Conservation (phyloP, 768 basidiomycete genomes). For the Suillus discolor region DNA sequence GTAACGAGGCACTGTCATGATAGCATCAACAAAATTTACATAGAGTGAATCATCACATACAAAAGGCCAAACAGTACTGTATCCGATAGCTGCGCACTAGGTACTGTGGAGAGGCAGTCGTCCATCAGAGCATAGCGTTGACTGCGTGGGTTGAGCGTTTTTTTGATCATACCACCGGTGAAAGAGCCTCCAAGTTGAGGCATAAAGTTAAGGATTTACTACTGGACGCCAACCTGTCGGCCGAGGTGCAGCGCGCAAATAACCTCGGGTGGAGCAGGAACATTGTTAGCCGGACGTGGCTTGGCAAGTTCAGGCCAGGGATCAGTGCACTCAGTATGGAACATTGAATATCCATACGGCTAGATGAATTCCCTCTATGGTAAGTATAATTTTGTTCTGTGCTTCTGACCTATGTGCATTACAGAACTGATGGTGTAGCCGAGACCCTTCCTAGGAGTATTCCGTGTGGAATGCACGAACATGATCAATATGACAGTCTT, state of each 20-base stretch:
- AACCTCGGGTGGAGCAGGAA: not conserved
- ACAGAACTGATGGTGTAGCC: too few species aligned
- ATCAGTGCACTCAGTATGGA: not conserved
- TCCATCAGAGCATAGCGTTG: not conserved
- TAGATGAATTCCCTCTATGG: not conserved
- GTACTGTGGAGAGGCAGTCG: not conserved
- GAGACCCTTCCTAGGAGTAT: too few species aligned
- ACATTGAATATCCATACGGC: not conserved
- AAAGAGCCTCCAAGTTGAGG: not conserved
- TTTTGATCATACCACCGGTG: too few species aligned
- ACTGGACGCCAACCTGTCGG: not conserved
- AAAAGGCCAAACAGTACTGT: not conserved
- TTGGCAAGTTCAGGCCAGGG: not conserved
- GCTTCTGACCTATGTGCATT: not conserved
- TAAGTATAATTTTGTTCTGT: not conserved
- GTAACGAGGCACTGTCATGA: not conserved
- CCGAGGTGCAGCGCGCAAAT: not conserved
- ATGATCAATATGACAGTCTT: not conserved
- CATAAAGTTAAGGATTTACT: not conserved
- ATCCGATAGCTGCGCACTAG: too few species aligned
- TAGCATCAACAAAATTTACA: not conserved
- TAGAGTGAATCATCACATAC: not conserved
- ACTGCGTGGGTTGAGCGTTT: not conserved
- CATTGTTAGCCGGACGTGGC: not conserved
- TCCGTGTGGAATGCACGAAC: not conserved